Evolutionary conservation across 164 flowering plant species (phyloP).

Genomic region (Saururus chinensis): DNA sequence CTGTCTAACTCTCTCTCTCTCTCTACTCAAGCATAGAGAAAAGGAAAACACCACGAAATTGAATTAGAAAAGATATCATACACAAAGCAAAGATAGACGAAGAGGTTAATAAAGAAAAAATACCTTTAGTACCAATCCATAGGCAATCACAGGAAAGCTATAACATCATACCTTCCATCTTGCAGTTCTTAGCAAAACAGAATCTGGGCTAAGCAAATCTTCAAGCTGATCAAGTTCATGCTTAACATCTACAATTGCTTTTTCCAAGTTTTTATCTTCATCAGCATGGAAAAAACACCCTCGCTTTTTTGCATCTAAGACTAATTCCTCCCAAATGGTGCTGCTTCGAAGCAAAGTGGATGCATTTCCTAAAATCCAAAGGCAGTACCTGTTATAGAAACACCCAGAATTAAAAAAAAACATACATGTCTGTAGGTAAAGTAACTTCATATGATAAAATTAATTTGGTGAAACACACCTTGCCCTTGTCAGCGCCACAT

Average conservation of each 20-base stretch:
- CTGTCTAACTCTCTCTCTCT: no score
- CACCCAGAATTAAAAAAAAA: conserved; percentile 21
- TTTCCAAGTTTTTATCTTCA: conserved; percentile 13
- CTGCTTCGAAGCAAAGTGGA: conserved; percentile 9
- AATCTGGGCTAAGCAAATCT: background rate
- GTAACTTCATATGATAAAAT: no score
- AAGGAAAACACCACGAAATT: no score
- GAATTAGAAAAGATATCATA: no score
- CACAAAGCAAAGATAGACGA: no score
- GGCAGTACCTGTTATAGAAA: conserved; percentile 39
- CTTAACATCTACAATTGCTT: conserved; percentile 19
- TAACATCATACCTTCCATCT: background rate
- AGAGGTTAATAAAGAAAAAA: no score
- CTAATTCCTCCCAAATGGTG: conserved; percentile 14
- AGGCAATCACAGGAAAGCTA: no score
- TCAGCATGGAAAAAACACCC: conserved; percentile 14
- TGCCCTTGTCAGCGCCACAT: conserved; percentile 61
- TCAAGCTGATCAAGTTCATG: background rate
- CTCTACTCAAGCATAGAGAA: no score
- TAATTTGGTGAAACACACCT: conserved; percentile 21
- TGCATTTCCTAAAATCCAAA: conserved; percentile 24
- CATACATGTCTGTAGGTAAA: no score
- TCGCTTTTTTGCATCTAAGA: conserved; percentile 15
- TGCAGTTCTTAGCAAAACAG: background rate
- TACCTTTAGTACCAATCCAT: no score